Conservation (phyloP, 73 alveolate genomes). For the Paraurostyla sp. region DNA sequence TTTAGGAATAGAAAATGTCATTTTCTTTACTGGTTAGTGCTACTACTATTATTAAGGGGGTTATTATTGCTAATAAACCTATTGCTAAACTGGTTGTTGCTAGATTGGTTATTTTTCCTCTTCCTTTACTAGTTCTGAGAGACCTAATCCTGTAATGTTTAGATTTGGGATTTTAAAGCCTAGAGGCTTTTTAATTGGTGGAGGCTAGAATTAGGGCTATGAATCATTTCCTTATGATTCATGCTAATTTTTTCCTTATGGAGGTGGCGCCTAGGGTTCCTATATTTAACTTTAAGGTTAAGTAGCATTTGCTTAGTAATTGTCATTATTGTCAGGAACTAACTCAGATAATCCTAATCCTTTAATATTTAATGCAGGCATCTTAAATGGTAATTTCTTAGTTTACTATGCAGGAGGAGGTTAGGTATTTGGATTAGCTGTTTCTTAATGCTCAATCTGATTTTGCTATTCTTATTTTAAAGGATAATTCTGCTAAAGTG, state of each 20-base stretch:
- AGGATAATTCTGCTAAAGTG: no score
- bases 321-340: not conserved
- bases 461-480: not conserved
- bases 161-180: no score
- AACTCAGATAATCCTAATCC: slow-evolving; percentile 42
- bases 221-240: not conserved
- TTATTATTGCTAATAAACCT: no score
- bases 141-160: not conserved
- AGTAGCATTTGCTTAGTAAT: no score
- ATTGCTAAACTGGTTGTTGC: not conserved
- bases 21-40: not conserved
- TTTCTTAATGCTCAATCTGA: not conserved
- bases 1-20: slow-evolving; percentile 7
- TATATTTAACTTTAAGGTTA: no score
- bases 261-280: no score
- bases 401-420: not conserved
- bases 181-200: no score
- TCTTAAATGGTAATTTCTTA: not conserved
- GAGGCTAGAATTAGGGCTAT: no score
- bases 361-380: slow-evolving; percentile 16
- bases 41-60: not conserved
- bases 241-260: no score
- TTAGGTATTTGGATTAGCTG: no score
- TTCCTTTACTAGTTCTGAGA: not conserved
- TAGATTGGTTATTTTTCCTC: not conserved